Conservation (phyloP, 768 basidiomycete species). For the Pisolithus marmoratus region DNA sequence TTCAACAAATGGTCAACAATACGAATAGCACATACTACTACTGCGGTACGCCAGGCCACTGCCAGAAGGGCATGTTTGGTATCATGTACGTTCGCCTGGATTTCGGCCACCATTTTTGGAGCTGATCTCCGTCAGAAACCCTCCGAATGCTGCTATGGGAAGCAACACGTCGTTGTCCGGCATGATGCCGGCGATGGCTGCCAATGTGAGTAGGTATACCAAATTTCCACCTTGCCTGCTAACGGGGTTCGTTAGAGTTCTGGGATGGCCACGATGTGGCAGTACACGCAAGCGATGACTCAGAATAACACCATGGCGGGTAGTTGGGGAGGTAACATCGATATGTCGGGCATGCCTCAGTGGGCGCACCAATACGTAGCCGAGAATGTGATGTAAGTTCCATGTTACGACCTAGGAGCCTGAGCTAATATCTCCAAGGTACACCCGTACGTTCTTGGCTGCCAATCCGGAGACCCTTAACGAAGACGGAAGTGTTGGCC, state of each 20-base stretch:
- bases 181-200: slow-evolving; percentile 47
- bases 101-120: not conserved
- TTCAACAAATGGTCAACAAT: slow-evolving; percentile 67
- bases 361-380: slow-evolving; percentile 47
- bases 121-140: slow-evolving; percentile 39
- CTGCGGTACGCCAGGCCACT: slow-evolving; percentile 67
- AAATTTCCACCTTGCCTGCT: not conserved
- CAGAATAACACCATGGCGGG: slow-evolving; percentile 26
- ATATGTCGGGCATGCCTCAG: not conserved
- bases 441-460: slow-evolving; percentile 39
- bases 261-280: slow-evolving; percentile 48
- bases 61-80: slow-evolving; percentile 83
- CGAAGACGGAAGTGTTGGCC: slow-evolving; percentile 46
- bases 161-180: slow-evolving; percentile 41
- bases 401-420: slow-evolving; percentile 1
- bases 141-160: slow-evolving; percentile 42
- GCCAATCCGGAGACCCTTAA: slow-evolving; percentile 47
- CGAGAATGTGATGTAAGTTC: slow-evolving; percentile 48
- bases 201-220: slow-evolving; percentile 32
- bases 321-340: not conserved
- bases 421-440: slow-evolving; percentile 14
- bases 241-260: slow-evolving; percentile 36
- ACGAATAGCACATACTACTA: slow-evolving; percentile 71
- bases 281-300: slow-evolving; percentile 46
- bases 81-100: slow-evolving; percentile 44